Evolutionary conservation across 1,139 yeast genomes (phyloP), one percentile per base, ranked within the genome.

Genomic region (Suzukiozyma palmioleophila): DNA sequence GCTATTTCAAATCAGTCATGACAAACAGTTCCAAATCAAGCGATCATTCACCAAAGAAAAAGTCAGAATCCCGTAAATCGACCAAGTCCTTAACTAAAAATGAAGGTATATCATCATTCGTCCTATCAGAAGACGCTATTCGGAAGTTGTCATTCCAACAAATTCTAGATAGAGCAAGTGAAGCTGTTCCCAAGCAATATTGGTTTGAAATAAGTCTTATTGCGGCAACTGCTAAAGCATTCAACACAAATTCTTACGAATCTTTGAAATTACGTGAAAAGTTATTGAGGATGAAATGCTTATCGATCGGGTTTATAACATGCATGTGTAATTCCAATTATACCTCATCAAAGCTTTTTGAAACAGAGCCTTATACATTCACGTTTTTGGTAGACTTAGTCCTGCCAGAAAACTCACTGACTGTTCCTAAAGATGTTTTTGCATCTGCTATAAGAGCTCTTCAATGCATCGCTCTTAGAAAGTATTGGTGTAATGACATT

Each of bases 401-500:
- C 15, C 62, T 57, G 41, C 74, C 75, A 1, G 80, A 84, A 31
- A 76, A 84, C 13, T 77, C 78, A 30, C 73, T 72, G 29, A 44
- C 56, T 2, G 69, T 77, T 3, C 73, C 87, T 4, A 55, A 53
- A 13, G 75, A 69, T 1, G 70, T 86, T 2, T 72, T 79, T 39
- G 64, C 74, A 35, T 74, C 81, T 39, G 87, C 92, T 0, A 60
- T 83, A 38, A 78, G 79, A 47, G 77, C 92, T 0, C 69, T 90
- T 43, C 87, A 86, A 46, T 78, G 83, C 44, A 78, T 88, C 12
- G 77, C 95, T 2, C 66, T 76, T 34, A 83, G 81, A 52, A 78
- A 80, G 38, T 74, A 75, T 3, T 84, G 90, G 77, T 82, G 92
- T 16, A 73, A 83, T 35, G 97, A 90, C 48, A 72, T 90, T 27